phyloP scores from a whole-genome alignment of 768 basidiomycete species.

The Russula sp. region DNA sequence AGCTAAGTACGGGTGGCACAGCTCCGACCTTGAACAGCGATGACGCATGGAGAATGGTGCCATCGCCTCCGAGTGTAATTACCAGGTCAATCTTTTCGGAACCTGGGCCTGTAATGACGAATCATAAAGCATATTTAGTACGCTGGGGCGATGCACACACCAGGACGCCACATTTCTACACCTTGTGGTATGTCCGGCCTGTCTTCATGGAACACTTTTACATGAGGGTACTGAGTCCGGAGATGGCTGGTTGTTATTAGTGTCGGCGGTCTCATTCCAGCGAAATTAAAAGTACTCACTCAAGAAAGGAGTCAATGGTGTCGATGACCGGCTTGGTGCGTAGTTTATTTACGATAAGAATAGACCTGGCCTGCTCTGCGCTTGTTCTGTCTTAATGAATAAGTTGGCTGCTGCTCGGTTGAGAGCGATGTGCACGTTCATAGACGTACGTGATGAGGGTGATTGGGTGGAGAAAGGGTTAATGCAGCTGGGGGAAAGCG shows the following conservation, averaged over 20 bases:
- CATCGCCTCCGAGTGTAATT: conserved; percentile 89
- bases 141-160: conserved; percentile 29
- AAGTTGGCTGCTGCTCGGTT: conserved; percentile 14
- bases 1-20: conserved; percentile 85
- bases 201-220: conserved; percentile 29
- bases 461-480: conserved; percentile 7
- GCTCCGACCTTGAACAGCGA: conserved; percentile 85
- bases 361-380: conserved; percentile 43
- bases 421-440: background rate
- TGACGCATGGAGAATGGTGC: conserved; percentile 90
- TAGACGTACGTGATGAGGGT: conserved; percentile 6
- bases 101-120: conserved; percentile 30
- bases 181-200: conserved; percentile 45
- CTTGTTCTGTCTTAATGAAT: conserved; percentile 14
- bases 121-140: background rate
- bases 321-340: conserved; percentile 70
- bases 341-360: conserved; percentile 75
- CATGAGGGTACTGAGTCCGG: conserved; percentile 27
- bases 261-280: background rate
- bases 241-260: conserved; percentile 25
- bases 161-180: conserved; percentile 49
- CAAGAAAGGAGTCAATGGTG: conserved; percentile 66
- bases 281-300: conserved; percentile 35
- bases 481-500: background rate
- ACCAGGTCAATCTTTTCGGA: conserved; percentile 74